Base-by-base conservation (phyloP, 163 green algal genomes). In the Scenedesmus sp. region DNA sequence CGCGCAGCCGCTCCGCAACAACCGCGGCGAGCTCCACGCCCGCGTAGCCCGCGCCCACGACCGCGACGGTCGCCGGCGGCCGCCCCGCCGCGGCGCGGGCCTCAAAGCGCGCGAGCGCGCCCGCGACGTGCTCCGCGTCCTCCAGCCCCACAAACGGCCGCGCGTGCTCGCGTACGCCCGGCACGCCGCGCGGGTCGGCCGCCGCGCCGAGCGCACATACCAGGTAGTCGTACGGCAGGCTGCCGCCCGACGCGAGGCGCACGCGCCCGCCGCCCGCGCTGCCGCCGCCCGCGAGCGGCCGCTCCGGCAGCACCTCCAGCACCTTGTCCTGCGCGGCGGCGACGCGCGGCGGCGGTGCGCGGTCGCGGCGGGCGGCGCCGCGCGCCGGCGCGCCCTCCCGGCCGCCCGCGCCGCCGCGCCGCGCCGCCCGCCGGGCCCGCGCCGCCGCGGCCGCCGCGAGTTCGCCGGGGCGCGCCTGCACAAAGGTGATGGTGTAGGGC, bases 11-110 rank as follows among this genome's bases (percentile, higher is more conserved):
- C 83, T 98, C 93, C 2, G 84, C 90, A 13, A 98, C 29, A 24
- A 87, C 89, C 1, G 86, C 86, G 2, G 95, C 93, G 31, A 98
- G 83, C 90, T 99, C 96, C 44, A 98, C 93, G 3, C 96, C 96
- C 10, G 91, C 86, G 80, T 97, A 97, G 4, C 95, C 95, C 2
- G 79, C 95, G n/a, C 96, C 96, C 42, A 98, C 93, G 10, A 99
- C 89, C 53, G 90, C 83, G 3, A 96, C 87, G 7, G n/a, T 64
- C 0, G 60, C 53, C 34, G 17, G 33, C 14, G n/a, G n/a, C 64
- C 56, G 39, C 31, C 58, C 56, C 2, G 47, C 10, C 24, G 56
- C 78, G 3, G 26, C 20, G 33, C 54, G 13, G 9, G 63, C 51
- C 36, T 89, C 78, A n/a, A 87, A 54, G 39, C 72, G 45, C 14